Evolutionary conservation across 2,329 filamentous ascomycete genomes (phyloP).

Genomic region (Fusarium zealandicum): DNA sequence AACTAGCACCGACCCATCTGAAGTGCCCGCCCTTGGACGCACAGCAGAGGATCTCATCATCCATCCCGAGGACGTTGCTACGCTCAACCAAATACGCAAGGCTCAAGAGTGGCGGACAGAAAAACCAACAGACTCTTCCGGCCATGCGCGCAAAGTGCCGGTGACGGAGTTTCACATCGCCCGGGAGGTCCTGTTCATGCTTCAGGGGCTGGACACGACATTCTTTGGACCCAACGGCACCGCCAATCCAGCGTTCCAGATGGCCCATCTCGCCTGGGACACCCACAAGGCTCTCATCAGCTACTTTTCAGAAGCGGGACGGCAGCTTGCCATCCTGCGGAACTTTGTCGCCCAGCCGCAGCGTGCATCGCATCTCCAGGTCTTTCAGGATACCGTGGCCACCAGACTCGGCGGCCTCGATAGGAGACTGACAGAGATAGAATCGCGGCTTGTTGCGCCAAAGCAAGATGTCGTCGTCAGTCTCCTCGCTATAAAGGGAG

Average conservation of each 20-base stretch:
- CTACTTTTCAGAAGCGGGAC: slow-evolving; percentile 56
- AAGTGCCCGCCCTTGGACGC: slow-evolving; percentile 32
- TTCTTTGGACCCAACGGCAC: slow-evolving; percentile 63
- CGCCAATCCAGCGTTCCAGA: slow-evolving; percentile 53
- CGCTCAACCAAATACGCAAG: slow-evolving; percentile 42
- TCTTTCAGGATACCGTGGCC: slow-evolving; percentile 71
- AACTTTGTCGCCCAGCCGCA: slow-evolving; percentile 54
- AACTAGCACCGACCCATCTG: slow-evolving; percentile 43
- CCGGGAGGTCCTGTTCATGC: slow-evolving; percentile 84
- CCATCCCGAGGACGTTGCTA: slow-evolving; percentile 43
- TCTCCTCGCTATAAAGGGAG: slow-evolving; percentile 66
- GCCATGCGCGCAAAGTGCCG: slow-evolving; percentile 49
- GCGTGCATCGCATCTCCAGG: slow-evolving; percentile 68
- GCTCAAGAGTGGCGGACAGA: slow-evolving; percentile 48
- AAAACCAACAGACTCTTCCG: slow-evolving; percentile 45
- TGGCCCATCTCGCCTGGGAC: slow-evolving; percentile 58
- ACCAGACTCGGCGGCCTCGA: slow-evolving; percentile 67
- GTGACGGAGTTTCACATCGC: slow-evolving; percentile 77
- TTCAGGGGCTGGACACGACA: slow-evolving; percentile 78
- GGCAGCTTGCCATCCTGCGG: slow-evolving; percentile 55
- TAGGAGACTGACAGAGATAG: slow-evolving; percentile 61
- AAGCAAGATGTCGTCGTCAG: slow-evolving; percentile 67
- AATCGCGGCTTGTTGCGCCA: slow-evolving; percentile 66
- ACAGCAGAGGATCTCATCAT: slow-evolving; percentile 47
- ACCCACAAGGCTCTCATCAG: slow-evolving; percentile 57